Base-by-base conservation (phyloP, 176 grass and related monocot genomes). In the Avena sativa region DNA sequence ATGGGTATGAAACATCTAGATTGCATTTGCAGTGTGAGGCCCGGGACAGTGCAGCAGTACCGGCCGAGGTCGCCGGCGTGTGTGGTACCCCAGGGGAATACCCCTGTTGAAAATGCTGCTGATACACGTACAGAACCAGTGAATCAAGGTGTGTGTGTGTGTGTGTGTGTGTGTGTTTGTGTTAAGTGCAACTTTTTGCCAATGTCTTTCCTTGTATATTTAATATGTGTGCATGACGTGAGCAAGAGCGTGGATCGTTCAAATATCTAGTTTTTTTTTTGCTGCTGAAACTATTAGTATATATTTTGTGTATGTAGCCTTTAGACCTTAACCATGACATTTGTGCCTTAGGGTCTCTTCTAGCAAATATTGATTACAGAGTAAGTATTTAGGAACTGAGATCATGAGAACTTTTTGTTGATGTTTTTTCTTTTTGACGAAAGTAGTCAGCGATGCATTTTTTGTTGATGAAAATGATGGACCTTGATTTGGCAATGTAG, bases 21-120 rank as follows among this genome's bases (percentile, higher is more conserved):
- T 77, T 90, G 61, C 51, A 12, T 81, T 61, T 82, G 83, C 71
- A 90, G 83, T 14, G 61, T 71, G 20, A 90, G 83, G 26, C 36
- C 78, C 2, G 71, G 71, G 26, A 78, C 40, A 8, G 69, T 86
- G 26, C 88, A 82, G 78, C 78, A 82, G 50, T 86, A 90, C 71
- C 74, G 71, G 20, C 84, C 79, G 1, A 75, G 71, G 71, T 86
- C 84, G 2, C 79, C 71, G 20, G 79, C 62, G 7, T 14, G 82
- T 9, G 48, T 8, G 0, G 26, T 47, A 4, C 46, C 71, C 61
- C 83, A 86, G 4, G 78, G 61, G 26, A 90, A 82, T 56, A 25
- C 21, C 46, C 59, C 83, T 19, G 8, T n/a, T 63, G 82, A 13
- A 49, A 66, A 38, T 47, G 47, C 57, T 68, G 58, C 77, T 74